Base-by-base conservation (phyloP, 2,329 filamentous ascomycete species). In the Macrophomina pseudophaseolina region DNA sequence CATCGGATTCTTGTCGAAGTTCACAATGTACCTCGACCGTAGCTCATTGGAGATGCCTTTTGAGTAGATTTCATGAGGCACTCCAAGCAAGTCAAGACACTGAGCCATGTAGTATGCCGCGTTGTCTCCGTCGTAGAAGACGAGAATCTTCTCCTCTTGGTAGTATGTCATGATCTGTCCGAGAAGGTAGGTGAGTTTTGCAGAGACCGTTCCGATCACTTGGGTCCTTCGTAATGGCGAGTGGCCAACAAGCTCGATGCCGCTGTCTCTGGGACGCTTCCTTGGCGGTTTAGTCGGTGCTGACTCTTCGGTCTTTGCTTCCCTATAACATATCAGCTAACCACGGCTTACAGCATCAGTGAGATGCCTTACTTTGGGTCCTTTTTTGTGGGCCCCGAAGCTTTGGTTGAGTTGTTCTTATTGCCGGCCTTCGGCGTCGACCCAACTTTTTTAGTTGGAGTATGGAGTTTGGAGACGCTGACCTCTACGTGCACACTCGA, bases 41-140 rank as follows among this genome's bases (percentile, higher is more conserved):
- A 87, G 84, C 12, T 85, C 82, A 0, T 86, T 82, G 1, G 85
- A 83, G 1, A 93, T 80, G 0, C 83, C 82, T 70, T 87, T 88
- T 12, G 90, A 87, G 71, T 93, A 93, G 59, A 89, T 88, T 23
- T 88, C 83, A 69, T 88, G 87, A 40, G 87, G 83, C 56, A 90
- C 78, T 8, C 86, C 83, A 1, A 90, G 78, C 38, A 94, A 84
- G 70, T 97, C 94, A 0, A 98, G 84, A 35, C 90, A 88, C 74
- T 93, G 89, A 0, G 92, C 91, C 46, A 97, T 86, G 79, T 96
- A 97, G 77, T 87, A 97, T 1, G 93, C 94, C 2, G 91, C 85
- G 71, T 97, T 94, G 68, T 95, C 91, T 38, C 91, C 90, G 68
- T 97, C 93, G 75, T 97, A 97, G 76, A 98, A 98, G 9, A 97